These are phyloP conservation scores for Albizia julibrissin DNA, from an alignment of 306 rosid species.

Conservation along the genomic window DNA sequence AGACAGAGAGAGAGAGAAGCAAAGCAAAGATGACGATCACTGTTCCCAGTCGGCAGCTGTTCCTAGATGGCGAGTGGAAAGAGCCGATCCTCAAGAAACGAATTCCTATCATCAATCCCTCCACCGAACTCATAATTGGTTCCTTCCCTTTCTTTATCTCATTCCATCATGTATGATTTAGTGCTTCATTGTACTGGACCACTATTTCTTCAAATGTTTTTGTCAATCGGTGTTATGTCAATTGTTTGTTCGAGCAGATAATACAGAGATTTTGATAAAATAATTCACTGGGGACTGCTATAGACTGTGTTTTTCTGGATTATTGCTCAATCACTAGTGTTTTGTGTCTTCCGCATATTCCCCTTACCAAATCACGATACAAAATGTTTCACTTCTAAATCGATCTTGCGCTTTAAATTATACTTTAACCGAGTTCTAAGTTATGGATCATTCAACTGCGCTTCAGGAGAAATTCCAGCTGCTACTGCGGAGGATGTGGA, in stretches of 20 bases:
- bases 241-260: background rate
- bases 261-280: background rate
- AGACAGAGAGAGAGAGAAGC: background rate
- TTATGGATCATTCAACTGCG: slow-evolving; percentile 19
- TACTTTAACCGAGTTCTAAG: background rate
- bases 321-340: background rate
- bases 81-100: slow-evolving; percentile 65
- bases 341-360: background rate
- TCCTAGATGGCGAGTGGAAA: slow-evolving; percentile 78
- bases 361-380: background rate
- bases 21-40: slow-evolving; percentile 52
- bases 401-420: background rate
- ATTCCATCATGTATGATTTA: background rate
- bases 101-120: slow-evolving; percentile 69
- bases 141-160: slow-evolving; percentile 28
- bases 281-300: background rate
- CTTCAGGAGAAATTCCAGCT: slow-evolving; percentile 63
- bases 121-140: slow-evolving; percentile 66
- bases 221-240: too few species aligned
- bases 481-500: slow-evolving; percentile 84
- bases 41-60: slow-evolving; percentile 58
- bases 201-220: background rate
- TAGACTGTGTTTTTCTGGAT: background rate
- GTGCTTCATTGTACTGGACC: background rate
- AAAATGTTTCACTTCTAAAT: background rate